phyloP scores from a whole-genome alignment of 805 yeast species.

The Scheffersomyces stipitis region DNA sequence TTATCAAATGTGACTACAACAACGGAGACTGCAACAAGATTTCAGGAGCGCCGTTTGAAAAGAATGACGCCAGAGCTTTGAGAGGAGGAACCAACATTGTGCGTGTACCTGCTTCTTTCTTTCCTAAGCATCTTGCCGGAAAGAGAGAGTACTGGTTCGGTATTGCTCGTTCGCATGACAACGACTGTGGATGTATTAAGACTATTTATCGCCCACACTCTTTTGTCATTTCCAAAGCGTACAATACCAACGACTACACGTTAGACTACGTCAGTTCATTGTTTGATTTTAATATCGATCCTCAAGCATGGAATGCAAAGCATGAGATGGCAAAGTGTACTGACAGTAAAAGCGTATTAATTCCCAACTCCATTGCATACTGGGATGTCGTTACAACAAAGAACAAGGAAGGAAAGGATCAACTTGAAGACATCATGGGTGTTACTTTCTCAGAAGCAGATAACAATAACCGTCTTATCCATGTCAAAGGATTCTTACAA shows the following conservation, averaged over 20 bases:
- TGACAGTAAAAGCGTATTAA: slow-evolving; percentile 25
- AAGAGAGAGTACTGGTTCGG: slow-evolving; percentile 17
- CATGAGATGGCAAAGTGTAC: slow-evolving; percentile 6
- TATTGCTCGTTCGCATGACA: slow-evolving; percentile 16
- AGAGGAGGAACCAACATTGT: slow-evolving; percentile 12
- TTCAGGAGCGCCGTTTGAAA: slow-evolving; percentile 4
- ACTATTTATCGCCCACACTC: slow-evolving; percentile 18
- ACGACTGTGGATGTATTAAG: slow-evolving; percentile 15
- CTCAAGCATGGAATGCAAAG: slow-evolving; percentile 22
- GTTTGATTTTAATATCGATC: slow-evolving; percentile 35
- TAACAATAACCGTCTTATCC: slow-evolving; percentile 23
- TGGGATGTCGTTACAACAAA: slow-evolving; percentile 17
- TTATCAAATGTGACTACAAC: slow-evolving; percentile 6
- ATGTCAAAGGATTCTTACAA: slow-evolving; percentile 22
- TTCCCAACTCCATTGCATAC: slow-evolving; percentile 30
- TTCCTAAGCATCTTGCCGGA: slow-evolving; percentile 7
- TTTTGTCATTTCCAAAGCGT: slow-evolving; percentile 12
- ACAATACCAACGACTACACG: slow-evolving; percentile 8
- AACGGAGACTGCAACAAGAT: slow-evolving; percentile 8
- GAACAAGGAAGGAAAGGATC: slow-evolving; percentile 6
- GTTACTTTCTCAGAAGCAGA: slow-evolving; percentile 30
- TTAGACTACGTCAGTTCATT: slow-evolving; percentile 25
- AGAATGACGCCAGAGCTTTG: slow-evolving; percentile 5
- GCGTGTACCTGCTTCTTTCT: slow-evolving; percentile 3
- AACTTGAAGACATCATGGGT: slow-evolving; percentile 21